Conservation (phyloP, 768 basidiomycete species). For the Thelephora ganbajun region DNA sequence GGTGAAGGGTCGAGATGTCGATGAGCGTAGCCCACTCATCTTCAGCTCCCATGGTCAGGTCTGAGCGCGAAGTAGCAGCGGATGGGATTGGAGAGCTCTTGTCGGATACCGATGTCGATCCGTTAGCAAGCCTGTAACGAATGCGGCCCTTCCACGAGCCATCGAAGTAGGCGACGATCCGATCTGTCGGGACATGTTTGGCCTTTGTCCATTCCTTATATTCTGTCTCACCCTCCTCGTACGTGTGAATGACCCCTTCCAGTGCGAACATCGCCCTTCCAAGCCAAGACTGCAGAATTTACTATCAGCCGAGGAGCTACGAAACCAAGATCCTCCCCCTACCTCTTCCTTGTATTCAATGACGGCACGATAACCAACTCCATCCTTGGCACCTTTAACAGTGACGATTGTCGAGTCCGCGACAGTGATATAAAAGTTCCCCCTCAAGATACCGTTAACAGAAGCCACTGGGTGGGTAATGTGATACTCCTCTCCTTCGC, state of each 20-base stretch:
- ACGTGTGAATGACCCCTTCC: slow-evolving; percentile 84
- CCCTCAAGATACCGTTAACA: slow-evolving; percentile 87
- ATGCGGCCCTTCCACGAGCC: slow-evolving; percentile 81
- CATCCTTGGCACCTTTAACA: slow-evolving; percentile 53
- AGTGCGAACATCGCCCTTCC: slow-evolving; percentile 73
- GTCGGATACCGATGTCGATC: neutral
- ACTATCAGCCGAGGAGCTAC: slow-evolving; percentile 1
- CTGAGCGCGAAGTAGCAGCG: slow-evolving; percentile 4
- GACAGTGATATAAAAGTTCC: slow-evolving; percentile 85
- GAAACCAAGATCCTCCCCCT: slow-evolving; percentile 13
- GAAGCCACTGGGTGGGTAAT: slow-evolving; percentile 82
- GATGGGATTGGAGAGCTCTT: neutral
- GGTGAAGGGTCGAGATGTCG: slow-evolving; percentile 55
- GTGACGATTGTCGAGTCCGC: slow-evolving; percentile 70
- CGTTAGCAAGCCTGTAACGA: slow-evolving; percentile 53
- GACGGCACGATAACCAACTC: slow-evolving; percentile 58
- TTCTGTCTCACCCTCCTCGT: slow-evolving; percentile 45
- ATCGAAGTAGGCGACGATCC: slow-evolving; percentile 70
- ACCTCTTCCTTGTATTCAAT: slow-evolving; percentile 97
- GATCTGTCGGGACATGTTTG: slow-evolving; percentile 76
- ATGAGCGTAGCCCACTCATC: slow-evolving; percentile 56
- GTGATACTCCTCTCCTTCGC: slow-evolving; percentile 70
- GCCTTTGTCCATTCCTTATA: slow-evolving; percentile 70
- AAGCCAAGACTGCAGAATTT: slow-evolving; percentile 56
- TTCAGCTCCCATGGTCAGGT: slow-evolving; percentile 18